A percentile compares a stretch with the other conserved stretches of the same genome.
These are phyloP conservation scores for Ogataea paraovalis DNA, from an alignment of 805 yeast species.

Conservation along the genomic window DNA sequence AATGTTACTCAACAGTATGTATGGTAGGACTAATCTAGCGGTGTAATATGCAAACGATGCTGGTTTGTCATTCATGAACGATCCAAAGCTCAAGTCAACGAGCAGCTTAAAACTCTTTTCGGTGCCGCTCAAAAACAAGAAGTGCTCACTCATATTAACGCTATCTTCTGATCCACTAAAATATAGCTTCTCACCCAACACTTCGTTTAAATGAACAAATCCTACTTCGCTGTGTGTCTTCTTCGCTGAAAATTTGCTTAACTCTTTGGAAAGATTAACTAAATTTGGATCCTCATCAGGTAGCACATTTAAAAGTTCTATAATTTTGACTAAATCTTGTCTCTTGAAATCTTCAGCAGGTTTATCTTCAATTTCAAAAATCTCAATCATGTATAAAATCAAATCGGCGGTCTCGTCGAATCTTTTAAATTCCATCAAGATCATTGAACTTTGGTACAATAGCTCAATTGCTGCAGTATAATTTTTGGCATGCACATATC, in stretches of 20 bases:
- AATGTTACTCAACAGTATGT: slow-evolving; percentile 62
- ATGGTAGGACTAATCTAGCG: slow-evolving; percentile 68
- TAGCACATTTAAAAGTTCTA: slow-evolving; percentile 38
- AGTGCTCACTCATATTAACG: slow-evolving; percentile 27
- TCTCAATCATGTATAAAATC: slow-evolving; percentile 65
- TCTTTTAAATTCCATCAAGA: slow-evolving; percentile 64
- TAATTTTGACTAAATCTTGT: slow-evolving; percentile 33
- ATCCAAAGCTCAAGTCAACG: slow-evolving; percentile 33
- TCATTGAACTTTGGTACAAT: slow-evolving; percentile 65
- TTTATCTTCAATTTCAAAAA: slow-evolving; percentile 48
- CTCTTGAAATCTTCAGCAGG: slow-evolving; percentile 25
- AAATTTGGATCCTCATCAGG: slow-evolving; percentile 57
- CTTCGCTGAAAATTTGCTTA: slow-evolving; percentile 61
- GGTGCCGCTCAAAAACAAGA: slow-evolving; percentile 21
- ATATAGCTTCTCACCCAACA: slow-evolving; percentile 65
- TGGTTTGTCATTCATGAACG: slow-evolving; percentile 31
- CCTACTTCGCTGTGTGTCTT: slow-evolving; percentile 54
- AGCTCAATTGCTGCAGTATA: slow-evolving; percentile 70
- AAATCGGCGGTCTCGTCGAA: slow-evolving; percentile 82
- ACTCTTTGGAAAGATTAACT: slow-evolving; percentile 61
- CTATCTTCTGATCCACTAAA: slow-evolving; percentile 25
- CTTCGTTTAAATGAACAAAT: slow-evolving; percentile 69
- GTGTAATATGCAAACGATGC: slow-evolving; percentile 22
- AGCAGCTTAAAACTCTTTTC: slow-evolving; percentile 22
- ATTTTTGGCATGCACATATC: slow-evolving; percentile 69